Base-by-base conservation (phyloP, 768 basidiomycete species). In the Tephrocybe rancida region DNA sequence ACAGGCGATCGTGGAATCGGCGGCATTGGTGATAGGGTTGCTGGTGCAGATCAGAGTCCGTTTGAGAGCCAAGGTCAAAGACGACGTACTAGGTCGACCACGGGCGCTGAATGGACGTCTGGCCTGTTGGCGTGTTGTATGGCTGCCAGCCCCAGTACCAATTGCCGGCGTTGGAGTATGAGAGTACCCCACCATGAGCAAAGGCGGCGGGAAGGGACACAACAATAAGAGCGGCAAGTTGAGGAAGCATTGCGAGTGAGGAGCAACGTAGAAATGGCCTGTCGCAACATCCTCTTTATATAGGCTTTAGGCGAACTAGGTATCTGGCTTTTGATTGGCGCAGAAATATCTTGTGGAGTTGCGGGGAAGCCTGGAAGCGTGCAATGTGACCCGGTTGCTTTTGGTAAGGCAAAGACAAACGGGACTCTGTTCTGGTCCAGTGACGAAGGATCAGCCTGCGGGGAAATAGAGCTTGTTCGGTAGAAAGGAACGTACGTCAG, bases 151-250 rank as follows among this genome's bases (percentile, higher is more conserved):
- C 78, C 22, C 67, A 55, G 64, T 78, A 79, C 64, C 65, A 69
- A 14, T 64, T 68, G 3, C 73, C 72, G 25, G 63, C 71, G 45
- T 70, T 74, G 14, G 65, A 61, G 64, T 77, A 77, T n/a, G 68
- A 63, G 29, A 78, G 60, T 10, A 79, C 77, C 51, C 77, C 76
- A 38, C 77, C 77, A 54, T 79, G 77, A 5, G 75, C 76, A 27
- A 69, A 56, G 13, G 60, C 74, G 5, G 56, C 50, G 25, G 67
- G 64, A 10, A 70, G 66, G 35, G 58, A 56, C 22, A 74, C 53
- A 29, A 64, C 64, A 21, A 72, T 50, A 54, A 70, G 65, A 35
- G 67, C 59, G 41, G 69, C 61, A 44, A 68, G 60, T 48, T 68
- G 58, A 48, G 58, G 58, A 44, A 71, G 56, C 71, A 73, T 73